Conservation (phyloP, 2,329 filamentous ascomycete species). For the Fusarium nanum region DNA sequence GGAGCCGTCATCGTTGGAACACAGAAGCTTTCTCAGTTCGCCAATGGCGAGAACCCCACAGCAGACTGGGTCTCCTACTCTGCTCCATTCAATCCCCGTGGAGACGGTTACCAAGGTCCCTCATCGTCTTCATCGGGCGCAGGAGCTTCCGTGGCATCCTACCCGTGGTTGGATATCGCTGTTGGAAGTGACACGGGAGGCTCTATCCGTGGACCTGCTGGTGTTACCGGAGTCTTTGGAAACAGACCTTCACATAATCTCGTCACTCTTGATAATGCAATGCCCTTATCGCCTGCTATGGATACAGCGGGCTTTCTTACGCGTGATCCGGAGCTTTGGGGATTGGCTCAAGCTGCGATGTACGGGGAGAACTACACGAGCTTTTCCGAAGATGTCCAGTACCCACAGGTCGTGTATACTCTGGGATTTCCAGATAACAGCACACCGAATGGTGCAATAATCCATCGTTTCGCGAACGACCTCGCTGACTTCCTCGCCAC, state of each 20-base stretch:
- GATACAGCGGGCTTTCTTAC: slow-evolving; percentile 49
- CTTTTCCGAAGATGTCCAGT: background rate
- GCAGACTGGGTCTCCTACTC: slow-evolving; percentile 51
- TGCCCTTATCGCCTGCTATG: slow-evolving; percentile 55
- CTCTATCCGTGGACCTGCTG: slow-evolving; percentile 59
- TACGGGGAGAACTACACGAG: background rate
- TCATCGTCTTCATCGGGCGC: slow-evolving; percentile 59
- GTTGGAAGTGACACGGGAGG: slow-evolving; percentile 38
- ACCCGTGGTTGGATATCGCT: slow-evolving; percentile 56
- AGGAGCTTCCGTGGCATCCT: slow-evolving; percentile 54
- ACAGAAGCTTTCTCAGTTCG: slow-evolving; percentile 33
- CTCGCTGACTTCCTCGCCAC: background rate
- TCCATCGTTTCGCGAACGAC: background rate
- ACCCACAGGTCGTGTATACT: background rate
- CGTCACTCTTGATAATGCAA: slow-evolving; percentile 55
- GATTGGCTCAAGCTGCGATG: background rate
- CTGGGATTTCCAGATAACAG: background rate
- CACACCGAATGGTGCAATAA: background rate
- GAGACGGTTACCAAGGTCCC: slow-evolving; percentile 60
- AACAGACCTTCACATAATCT: slow-evolving; percentile 56
- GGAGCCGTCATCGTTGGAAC: slow-evolving; percentile 27
- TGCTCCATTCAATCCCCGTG: slow-evolving; percentile 58
- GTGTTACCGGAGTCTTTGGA: slow-evolving; percentile 57
- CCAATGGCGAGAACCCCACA: background rate
- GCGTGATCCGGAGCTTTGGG: background rate